Evolutionary conservation across 495 filamentous ascomycete genomes (phyloP).

Genomic region (Talaromyces thailandensis): DNA sequence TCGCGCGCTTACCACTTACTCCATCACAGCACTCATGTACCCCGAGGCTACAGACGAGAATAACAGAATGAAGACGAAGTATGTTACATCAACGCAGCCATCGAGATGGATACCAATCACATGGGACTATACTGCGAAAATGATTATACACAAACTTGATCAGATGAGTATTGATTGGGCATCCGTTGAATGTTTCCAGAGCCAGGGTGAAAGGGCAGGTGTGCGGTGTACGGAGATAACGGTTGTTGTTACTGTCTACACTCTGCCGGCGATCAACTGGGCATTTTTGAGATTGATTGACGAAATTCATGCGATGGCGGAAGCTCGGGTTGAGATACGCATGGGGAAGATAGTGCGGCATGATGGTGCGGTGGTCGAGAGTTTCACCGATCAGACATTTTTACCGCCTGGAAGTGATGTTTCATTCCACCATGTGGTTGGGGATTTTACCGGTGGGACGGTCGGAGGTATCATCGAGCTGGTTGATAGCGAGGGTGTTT

Average conservation of each 20-base stretch:
- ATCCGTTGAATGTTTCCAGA: conserved; percentile 1
- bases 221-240: background rate
- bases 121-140: background rate
- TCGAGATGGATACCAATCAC: background rate
- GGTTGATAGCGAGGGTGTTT: background rate
- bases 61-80: background rate
- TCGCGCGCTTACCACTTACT: background rate
- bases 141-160: background rate
- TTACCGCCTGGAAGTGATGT: background rate
- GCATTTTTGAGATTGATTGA: background rate
- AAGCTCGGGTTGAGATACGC: background rate
- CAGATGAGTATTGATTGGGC: background rate
- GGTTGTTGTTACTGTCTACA: background rate
- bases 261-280: background rate
- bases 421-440: background rate
- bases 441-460: background rate
- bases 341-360: background rate
- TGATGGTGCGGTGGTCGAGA: background rate
- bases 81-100: background rate
- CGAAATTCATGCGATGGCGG: background rate
- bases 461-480: background rate
- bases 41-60: background rate
- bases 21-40: background rate
- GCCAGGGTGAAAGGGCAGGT: background rate
- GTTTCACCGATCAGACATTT: background rate